These are phyloP conservation scores for Pinus taeda DNA, from an alignment of 75 land plant species.

Conservation along the genomic window DNA sequence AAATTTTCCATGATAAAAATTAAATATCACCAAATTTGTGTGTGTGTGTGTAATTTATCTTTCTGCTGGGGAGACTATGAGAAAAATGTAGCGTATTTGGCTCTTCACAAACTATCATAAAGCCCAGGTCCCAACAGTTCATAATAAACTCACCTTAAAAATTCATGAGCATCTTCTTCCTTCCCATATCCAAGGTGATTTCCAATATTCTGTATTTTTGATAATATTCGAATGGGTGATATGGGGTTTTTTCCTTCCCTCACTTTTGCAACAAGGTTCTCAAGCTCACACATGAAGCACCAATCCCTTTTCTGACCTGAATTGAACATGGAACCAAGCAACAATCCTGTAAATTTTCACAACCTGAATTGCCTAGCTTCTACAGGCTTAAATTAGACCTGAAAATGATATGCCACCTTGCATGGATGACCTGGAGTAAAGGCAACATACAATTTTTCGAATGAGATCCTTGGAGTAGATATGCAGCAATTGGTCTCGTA, in stretches of 20 bases:
- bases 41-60: too few relatives aligned
- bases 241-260: slow-evolving; percentile 49
- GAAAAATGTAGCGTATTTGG: background rate
- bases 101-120: background rate
- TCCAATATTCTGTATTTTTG: slow-evolving; percentile 59
- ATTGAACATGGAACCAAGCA: background rate
- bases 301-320: slow-evolving; percentile 55
- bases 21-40: background rate
- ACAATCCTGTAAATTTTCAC: slow-evolving; percentile 5
- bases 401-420: background rate
- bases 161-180: slow-evolving; percentile 98
- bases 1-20: background rate
- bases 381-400: background rate
- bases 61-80: background rate
- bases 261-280: slow-evolving; percentile 40
- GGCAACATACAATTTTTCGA: slow-evolving; percentile 41
- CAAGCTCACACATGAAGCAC: slow-evolving; percentile 95
- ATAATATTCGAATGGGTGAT: slow-evolving; percentile 56
- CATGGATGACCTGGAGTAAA: slow-evolving; percentile 2
- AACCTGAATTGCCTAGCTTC: background rate
- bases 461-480: slow-evolving; percentile 69
- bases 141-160: slow-evolving; percentile 57
- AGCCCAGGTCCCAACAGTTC: background rate
- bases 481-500: slow-evolving; percentile 74
- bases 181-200: slow-evolving; percentile 72